Evolutionary conservation across 2,329 filamentous ascomycete species (phyloP).

Genomic region (Hirsutella minnesotensis): DNA sequence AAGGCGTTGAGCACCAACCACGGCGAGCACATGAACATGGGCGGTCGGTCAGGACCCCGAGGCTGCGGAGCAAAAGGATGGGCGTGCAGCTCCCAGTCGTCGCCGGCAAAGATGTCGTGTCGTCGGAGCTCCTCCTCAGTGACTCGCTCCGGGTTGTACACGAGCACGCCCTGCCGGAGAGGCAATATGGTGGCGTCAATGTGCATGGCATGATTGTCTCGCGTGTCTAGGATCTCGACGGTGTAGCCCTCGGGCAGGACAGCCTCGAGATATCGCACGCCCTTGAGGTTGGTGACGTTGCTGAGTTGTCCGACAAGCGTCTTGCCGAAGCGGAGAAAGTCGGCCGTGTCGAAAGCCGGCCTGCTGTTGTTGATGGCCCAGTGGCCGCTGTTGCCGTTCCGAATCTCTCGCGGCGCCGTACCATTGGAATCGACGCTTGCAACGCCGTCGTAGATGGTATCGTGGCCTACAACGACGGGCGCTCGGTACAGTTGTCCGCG

Average conservation of each 20-base stretch:
- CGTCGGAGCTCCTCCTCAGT: constrained; percentile 1
- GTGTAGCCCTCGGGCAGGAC: constrained; percentile 1
- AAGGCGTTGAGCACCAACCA: constrained; percentile 4
- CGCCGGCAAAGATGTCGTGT: not conserved
- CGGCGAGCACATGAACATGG: constrained; percentile 3
- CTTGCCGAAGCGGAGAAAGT: constrained; percentile 4
- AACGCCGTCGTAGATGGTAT: constrained; percentile 1
- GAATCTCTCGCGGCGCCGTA: no score
- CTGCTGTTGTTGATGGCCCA: constrained; percentile 4
- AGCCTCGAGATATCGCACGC: constrained; percentile 1
- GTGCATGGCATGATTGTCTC: constrained; percentile 2
- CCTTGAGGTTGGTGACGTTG: constrained; percentile 2
- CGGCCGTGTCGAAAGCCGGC: constrained; percentile 3
- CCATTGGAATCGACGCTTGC: not conserved
- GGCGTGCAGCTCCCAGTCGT: constrained; percentile 1
- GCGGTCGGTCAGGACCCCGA: not conserved
- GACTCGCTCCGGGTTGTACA: constrained; percentile 1
- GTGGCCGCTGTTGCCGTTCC: not conserved
- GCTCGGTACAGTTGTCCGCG: not conserved
- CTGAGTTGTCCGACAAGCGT: constrained; percentile 3
- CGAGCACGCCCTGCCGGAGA: constrained; percentile 1
- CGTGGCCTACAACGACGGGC: not conserved
- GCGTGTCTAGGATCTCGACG: constrained; percentile 1
- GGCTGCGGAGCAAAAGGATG: constrained; percentile 1
- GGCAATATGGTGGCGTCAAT: constrained; percentile 4